Base-by-base conservation (phyloP, 129 eudicot genomes). In the Deinandra increscens region DNA sequence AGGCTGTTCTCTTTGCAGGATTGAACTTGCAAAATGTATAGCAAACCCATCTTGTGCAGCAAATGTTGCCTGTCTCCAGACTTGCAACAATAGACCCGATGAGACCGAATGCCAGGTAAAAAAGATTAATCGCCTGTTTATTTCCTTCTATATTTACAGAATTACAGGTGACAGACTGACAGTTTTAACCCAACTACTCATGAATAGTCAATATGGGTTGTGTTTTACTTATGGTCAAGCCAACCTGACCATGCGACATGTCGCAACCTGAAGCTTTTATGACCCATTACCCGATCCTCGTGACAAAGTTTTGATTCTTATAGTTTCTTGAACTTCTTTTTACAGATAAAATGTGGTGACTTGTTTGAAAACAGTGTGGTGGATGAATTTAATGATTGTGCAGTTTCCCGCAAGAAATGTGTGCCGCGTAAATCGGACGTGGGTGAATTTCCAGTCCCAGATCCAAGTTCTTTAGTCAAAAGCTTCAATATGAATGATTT, bases 31-130 rank as follows among this genome's bases (percentile, higher is more conserved):
- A 6, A 88, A 92, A 87, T 92, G 98, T 77, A 84, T 92, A 26
- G 87, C 96, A 26, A 92, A 92, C 75, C 98, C 98, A 31, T 83
- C 96, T 61, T 92, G 98, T 78, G 98, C 98, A 12, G 98, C 98
- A 68, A 92, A 92, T 68, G 79, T 92, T 70, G 98, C 98, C 22
- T 92, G 98, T 69, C 91, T 92, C 31, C 95, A 92, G 69, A 92
- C 98, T 22, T 92, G 98, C 79, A 92, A 88, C 81, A 83, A 88
- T 49, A 82, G 98, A 69, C 98, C 98, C 26, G 98, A 92, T 55
- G 98, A 92, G 69, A 92, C 96, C 7, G 98, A 92, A 70, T 92
- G 98, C 81, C 98, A 88, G 83, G 98, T 92, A 68, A 58, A 36
- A 17, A 46, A 33, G 4, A 9, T 51, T 9, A 44, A 67, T 12